Base-by-base conservation (phyloP, 2,329 filamentous ascomycete genomes). In the Ophiostoma quercus region DNA sequence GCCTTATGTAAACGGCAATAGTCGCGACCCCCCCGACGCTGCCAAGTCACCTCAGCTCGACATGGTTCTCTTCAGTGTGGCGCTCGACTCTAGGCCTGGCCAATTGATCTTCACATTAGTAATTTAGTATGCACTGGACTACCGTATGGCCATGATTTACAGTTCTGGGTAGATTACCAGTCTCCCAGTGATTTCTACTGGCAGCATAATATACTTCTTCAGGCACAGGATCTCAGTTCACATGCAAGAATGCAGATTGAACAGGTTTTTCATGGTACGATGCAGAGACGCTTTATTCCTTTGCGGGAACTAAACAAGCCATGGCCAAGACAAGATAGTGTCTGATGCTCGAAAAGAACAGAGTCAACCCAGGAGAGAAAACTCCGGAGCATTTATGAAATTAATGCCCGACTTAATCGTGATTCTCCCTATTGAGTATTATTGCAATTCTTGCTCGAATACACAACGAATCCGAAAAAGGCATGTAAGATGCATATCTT, bases 1-100 rank as follows among this genome's bases (percentile, higher is more conserved):
- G n/a, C 8, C 54, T 32, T 19, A 34, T 32, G 32, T 2, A 63
- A 37, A 37, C 8, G 29, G 60, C 1, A 63, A 63, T 63, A 63
- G 60, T 39, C 16, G 60, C 29, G 60, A 63, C 32, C 19, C 16
- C 11, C 32, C 32, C 7, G 60, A 22, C 60, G 32, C 60, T 51
- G 16, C 16, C 60, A 37, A 63, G 60, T 19, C 32, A 39, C 29
- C 60, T 63, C 60, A 63, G 60, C 60, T 63, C 29, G 60, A 63
- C 60, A 63, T 63, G 60, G 60, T 63, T 63, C n/a, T 57, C 22
- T 29, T 16, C 11, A 25, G 7, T 25, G 57, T 62, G 54, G 57
- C 57, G 25, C 25, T 19, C 4, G 57, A 34, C 43, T 47, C 43
- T 47, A 8, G 14, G 9, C 11, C 16, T 8, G 22, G 51, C 51